Conservation (phyloP, 305 asterid species). For the Fraxinus floribunda region DNA sequence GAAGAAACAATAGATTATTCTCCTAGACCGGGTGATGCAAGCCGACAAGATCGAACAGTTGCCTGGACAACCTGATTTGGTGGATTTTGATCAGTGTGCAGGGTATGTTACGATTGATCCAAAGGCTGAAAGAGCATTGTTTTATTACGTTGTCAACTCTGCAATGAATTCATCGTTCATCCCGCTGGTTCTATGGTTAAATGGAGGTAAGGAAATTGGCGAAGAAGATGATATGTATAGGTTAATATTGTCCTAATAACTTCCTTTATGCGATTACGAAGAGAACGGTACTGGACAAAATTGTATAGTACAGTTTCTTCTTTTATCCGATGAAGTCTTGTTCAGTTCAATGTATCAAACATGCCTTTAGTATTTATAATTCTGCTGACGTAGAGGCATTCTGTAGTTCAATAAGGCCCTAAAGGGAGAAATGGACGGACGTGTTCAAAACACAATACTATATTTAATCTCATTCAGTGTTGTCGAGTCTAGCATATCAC, state of each 20-base stretch:
- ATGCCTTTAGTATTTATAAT: not conserved
- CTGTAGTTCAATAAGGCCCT: not conserved
- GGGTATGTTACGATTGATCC: constrained; percentile 56
- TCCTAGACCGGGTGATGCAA: constrained; percentile 39
- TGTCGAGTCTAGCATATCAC: not conserved
- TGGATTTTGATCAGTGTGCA: constrained; percentile 48
- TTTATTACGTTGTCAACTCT: constrained; percentile 49
- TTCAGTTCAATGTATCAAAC: not conserved
- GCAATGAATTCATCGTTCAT: constrained; percentile 30
- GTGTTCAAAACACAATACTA: not conserved
- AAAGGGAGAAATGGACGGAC: not conserved
- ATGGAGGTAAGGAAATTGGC: constrained; percentile 42
- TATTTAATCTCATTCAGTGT: not conserved
- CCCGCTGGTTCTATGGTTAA: constrained; percentile 58
- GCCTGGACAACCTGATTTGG: constrained; percentile 50
- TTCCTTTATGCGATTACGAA: not conserved
- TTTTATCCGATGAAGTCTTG: not conserved
- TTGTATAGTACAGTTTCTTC: not conserved
- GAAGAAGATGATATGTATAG: not conserved
- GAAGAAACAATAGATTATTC: constrained; percentile 8
- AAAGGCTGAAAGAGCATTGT: constrained; percentile 44
- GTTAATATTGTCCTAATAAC: not conserved
- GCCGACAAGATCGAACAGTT: constrained; percentile 36
- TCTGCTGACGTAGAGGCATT: not conserved
- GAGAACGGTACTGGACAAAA: not conserved